phyloP scores from a whole-genome alignment of 176 grass and related monocot species.

The Ensete ventricosum region DNA sequence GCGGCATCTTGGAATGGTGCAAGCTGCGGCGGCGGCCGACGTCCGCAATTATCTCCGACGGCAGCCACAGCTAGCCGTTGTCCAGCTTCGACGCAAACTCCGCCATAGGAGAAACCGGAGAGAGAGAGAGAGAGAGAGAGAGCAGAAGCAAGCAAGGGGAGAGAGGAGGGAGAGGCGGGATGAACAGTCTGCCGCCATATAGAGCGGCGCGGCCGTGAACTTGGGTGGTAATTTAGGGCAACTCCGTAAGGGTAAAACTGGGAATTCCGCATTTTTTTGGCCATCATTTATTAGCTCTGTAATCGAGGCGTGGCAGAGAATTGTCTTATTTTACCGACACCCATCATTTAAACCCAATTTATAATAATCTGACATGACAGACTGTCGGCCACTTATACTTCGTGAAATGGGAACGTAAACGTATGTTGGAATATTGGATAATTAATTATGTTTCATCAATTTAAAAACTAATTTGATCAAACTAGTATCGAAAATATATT shows the following conservation, averaged over 20 bases:
- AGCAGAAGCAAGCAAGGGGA: not conserved
- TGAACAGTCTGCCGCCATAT: not conserved
- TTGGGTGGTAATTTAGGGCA: no score
- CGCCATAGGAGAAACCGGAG: not conserved
- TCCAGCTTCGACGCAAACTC: constrained; percentile 29
- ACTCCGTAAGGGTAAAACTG: not conserved
- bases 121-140: not conserved
- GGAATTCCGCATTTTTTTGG: not conserved
- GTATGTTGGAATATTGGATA: no score
- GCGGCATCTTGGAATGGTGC: not conserved
- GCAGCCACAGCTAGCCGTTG: constrained; percentile 46
- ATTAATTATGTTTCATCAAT: no score
- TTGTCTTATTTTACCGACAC: not conserved
- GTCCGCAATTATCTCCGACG: constrained; percentile 43
- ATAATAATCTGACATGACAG: no score
- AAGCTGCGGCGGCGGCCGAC: constrained; percentile 28
- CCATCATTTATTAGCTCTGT: not conserved
- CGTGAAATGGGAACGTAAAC: no score
- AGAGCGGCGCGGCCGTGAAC: not conserved
- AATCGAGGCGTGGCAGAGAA: not conserved
- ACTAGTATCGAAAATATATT: no score
- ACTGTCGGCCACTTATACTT: no score
- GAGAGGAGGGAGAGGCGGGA: not conserved
- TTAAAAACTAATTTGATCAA: no score
- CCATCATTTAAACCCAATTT: no score